Percentiles rank a stretch among this genome's conserved stretches.
Conservation (phyloP, 2,329 filamentous ascomycete genomes). For the Aspergillus thermomutatus region DNA sequence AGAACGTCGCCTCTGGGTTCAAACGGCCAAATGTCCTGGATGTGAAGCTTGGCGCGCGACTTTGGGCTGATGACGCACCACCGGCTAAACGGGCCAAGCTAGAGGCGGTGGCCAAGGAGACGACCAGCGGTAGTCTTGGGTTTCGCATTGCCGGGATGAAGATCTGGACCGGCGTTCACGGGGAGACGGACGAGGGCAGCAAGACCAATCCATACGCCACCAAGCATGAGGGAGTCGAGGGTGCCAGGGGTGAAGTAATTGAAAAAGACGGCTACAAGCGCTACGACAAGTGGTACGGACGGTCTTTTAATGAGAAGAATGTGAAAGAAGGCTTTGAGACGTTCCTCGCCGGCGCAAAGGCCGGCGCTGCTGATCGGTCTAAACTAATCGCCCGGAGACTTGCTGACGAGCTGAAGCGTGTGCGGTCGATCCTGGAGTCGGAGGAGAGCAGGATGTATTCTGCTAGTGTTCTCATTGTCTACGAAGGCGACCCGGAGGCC, state of each 20-base stretch:
- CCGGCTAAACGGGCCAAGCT: slow-evolving; percentile 56
- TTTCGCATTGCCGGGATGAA: slow-evolving; percentile 66
- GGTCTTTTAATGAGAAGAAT: slow-evolving; percentile 54
- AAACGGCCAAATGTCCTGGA: slow-evolving; percentile 85
- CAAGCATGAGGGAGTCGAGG: slow-evolving; percentile 47
- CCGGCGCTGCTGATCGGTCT: slow-evolving; percentile 41
- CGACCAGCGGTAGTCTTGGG: slow-evolving; percentile 58
- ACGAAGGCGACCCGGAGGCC: slow-evolving; percentile 60
- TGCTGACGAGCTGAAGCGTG: slow-evolving; percentile 38
- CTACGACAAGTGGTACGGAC: slow-evolving; percentile 66
- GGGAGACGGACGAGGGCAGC: slow-evolving; percentile 28
- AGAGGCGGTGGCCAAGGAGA: slow-evolving; percentile 57
- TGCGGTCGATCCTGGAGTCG: slow-evolving; percentile 50
- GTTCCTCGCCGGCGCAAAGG: slow-evolving; percentile 50
- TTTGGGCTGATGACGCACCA: slow-evolving; percentile 75
- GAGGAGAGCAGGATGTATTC: slow-evolving; percentile 67
- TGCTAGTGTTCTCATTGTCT: slow-evolving; percentile 62
- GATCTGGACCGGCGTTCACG: slow-evolving; percentile 47
- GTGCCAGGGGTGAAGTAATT: slow-evolving; percentile 41
- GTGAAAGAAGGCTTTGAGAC: slow-evolving; percentile 57
- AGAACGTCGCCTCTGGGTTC: slow-evolving; percentile 80
- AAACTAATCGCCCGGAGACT: slow-evolving; percentile 42
- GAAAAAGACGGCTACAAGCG: slow-evolving; percentile 53
- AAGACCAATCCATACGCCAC: slow-evolving; percentile 34
- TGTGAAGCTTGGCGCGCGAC: slow-evolving; percentile 78